Percentiles rank a stretch among this genome's conserved stretches.
These are phyloP conservation scores for Wickerhamomyces subpelliculosus DNA, from an alignment of 805 yeast species.

Conservation along the genomic window DNA sequence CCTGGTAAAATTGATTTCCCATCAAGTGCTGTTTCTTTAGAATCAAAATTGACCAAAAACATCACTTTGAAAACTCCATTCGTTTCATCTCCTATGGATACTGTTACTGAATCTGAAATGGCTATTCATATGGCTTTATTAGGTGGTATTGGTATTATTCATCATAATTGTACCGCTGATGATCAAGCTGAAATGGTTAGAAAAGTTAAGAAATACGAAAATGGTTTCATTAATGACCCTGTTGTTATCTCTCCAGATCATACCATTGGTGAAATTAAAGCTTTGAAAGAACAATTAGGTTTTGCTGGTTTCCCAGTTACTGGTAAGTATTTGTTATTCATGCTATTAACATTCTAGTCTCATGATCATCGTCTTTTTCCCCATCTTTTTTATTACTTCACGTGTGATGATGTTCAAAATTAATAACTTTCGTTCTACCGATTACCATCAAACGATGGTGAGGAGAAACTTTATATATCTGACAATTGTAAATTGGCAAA, in stretches of 20 bases:
- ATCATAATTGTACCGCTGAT: constrained; percentile 93
- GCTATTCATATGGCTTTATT: constrained; percentile 97
- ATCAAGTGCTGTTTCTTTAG: constrained; percentile 68
- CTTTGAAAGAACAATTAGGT: constrained; percentile 66
- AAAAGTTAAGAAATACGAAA: constrained; percentile 94
- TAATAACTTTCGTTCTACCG: constrained; percentile 99
- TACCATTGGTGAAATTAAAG: constrained; percentile 77
- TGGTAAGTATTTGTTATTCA: constrained; percentile 60
- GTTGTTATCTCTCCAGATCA: constrained; percentile 70
- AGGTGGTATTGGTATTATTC: constrained; percentile 98
- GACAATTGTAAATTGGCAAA: constrained; percentile 32
- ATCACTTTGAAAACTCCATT: constrained; percentile 91
- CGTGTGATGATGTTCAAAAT: constrained; percentile 39
- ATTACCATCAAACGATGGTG: constrained; percentile 94
- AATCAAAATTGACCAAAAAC: constrained; percentile 83
- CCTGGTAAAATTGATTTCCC: constrained; percentile 95
- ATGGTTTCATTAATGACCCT: constrained; percentile 95
- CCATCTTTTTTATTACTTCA: constrained; percentile 34
- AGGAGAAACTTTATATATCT: constrained; percentile 71
- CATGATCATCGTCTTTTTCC: neutral
- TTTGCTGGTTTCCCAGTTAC: constrained; percentile 99
- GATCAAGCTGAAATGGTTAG: constrained; percentile 98
- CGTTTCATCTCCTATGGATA: constrained; percentile 98
- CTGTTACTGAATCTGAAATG: constrained; percentile 96
- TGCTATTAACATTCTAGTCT: neutral